phyloP scores from a whole-genome alignment of 208 protist genomes.

The Tetramitus jugosus region DNA sequence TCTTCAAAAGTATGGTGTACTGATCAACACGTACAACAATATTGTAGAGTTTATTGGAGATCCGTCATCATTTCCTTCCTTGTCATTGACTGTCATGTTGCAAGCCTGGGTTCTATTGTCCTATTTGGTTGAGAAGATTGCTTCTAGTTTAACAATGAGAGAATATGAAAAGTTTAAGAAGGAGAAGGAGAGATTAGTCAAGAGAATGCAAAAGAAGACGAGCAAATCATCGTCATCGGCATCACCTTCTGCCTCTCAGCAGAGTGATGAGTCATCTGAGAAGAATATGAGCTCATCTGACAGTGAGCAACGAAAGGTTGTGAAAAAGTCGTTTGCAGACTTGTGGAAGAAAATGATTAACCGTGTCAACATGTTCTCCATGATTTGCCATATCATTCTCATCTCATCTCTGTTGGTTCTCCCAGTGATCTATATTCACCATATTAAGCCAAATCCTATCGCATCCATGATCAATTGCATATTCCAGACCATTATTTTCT shows the following conservation, averaged over 20 bases:
- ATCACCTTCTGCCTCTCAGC: neutral
- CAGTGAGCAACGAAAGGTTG: too few species aligned
- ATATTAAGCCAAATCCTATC: neutral
- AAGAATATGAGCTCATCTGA: too few species aligned
- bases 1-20: conserved; percentile 25
- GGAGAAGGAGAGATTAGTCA: neutral
- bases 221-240: neutral
- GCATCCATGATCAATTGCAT: too few species aligned
- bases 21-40: conserved; percentile 5
- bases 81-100: conserved; percentile 3
- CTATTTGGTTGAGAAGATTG: conserved; percentile 10
- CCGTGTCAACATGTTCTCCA: too few species aligned
- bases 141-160: neutral
- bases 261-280: too few species aligned
- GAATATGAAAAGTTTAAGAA: neutral
- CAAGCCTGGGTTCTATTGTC: conserved; percentile 3
- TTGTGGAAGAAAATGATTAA: too few species aligned
- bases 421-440: too few species aligned
- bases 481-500: conserved; percentile 23
- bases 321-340: too few species aligned
- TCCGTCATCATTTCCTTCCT: neutral
- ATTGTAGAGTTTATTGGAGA: conserved; percentile 9
- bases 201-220: neutral
- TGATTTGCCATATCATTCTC: too few species aligned
- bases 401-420: too few species aligned